Base-by-base conservation (phyloP, 1,139 yeast genomes). In the Saccharomyces uvarum region DNA sequence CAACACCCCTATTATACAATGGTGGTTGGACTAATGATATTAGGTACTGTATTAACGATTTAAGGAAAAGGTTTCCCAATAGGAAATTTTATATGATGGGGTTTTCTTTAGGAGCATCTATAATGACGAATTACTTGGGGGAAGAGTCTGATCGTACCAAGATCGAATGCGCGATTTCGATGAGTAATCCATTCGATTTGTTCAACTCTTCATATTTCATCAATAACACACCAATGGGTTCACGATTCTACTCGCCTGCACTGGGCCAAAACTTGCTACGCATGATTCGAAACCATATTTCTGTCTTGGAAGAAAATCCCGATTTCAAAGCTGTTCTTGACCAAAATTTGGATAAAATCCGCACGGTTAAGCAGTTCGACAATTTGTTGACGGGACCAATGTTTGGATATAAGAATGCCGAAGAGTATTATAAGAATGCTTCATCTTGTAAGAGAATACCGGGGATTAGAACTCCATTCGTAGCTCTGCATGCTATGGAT, bases 11-110 rank as follows among this genome's bases (percentile, higher is more conserved):
- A 61, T 69, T 82, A 48, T 82, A 80, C 67, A 78, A 80, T 61
- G 86, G 83, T 1, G 70, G 81, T 41, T 80, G 85, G 83, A 82
- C 86, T 24, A 82, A 82, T 62, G 86, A 82, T 64, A 69, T 82
- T 53, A 70, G 86, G 51, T 76, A 77, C 65, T 73, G 80, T 53
- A 73, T 82, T 54, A 81, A 78, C 57, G 72, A 76, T 53, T 69
- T 81, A 33, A 67, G 73, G 33, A 61, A 63, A 28, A 71, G 70
- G 54, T 81, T 79, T 75, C 84, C 85, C 3, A 70, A 77, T 53
- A 78, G 80, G 59, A 69, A 75, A 52, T 71, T 82, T 11, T 81
- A 75, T 61, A 66, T 80, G 57, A 71, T 79, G 53, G 86, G 86
- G 2, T 80, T 80, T 57, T 79, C 84, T 1, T 70, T 82, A 33